Percentiles rank a stretch among this genome's conserved stretches.
These are phyloP conservation scores for Fusarium staphyleae DNA, from an alignment of 2,329 filamentous ascomycete genomes.

Conservation along the genomic window DNA sequence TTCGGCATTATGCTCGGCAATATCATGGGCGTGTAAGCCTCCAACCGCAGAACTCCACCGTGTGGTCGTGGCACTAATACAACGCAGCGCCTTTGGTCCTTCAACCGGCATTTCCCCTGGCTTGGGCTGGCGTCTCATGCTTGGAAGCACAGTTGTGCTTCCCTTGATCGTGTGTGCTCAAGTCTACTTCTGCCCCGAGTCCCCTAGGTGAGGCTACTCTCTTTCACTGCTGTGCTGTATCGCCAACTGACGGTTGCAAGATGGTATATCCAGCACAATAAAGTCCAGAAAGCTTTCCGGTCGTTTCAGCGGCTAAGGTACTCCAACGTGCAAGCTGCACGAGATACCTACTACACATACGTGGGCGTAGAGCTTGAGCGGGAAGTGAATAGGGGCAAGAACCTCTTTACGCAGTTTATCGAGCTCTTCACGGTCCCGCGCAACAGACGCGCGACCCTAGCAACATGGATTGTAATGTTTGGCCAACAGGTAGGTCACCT, in stretches of 20 bases:
- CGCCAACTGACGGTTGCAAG: neutral
- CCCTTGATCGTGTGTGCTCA: neutral
- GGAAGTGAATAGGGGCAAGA: constrained; percentile 1
- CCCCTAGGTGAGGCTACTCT: neutral
- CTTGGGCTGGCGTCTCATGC: constrained; percentile 1
- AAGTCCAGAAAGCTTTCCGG: neutral
- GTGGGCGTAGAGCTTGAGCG: constrained; percentile 1
- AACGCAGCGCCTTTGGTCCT: neutral
- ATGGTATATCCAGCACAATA: constrained; percentile 4
- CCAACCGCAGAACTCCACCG: neutral
- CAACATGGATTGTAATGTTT: constrained; percentile 3
- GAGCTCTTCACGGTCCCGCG: neutral
- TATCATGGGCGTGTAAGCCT: constrained; percentile 3
- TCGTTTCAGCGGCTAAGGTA: neutral
- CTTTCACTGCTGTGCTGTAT: neutral
- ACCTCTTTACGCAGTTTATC: neutral
- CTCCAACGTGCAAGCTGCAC: neutral
- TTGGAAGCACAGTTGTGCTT: neutral
- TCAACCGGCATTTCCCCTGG: constrained; percentile 1
- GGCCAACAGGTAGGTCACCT: neutral
- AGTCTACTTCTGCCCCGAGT: neutral
- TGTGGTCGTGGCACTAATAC: neutral
- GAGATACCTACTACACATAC: constrained; percentile 1
- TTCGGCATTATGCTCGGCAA: constrained; percentile 4
- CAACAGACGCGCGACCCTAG: neutral